These are phyloP conservation scores for Linum lewisii DNA, from an alignment of 345 rosid genomes.

Conservation along the genomic window DNA sequence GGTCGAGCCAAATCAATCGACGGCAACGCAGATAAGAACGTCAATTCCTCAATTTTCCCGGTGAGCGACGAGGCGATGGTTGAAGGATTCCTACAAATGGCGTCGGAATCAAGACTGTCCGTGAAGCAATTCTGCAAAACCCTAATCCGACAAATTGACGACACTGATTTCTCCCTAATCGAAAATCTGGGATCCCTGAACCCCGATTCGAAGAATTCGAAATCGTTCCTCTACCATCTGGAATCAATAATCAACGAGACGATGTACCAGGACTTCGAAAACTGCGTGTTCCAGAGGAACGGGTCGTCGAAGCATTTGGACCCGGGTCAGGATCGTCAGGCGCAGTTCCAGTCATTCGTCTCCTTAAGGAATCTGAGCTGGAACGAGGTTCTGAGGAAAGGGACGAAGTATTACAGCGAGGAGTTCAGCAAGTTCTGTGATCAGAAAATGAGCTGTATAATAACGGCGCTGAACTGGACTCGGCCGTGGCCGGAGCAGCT, in stretches of 20 bases:
- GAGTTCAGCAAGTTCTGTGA: slow-evolving; percentile 95
- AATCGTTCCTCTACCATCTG: slow-evolving; percentile 58
- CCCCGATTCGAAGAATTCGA: slow-evolving; percentile 51
- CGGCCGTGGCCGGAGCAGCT: slow-evolving; percentile 89
- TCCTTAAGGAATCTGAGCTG: slow-evolving; percentile 82
- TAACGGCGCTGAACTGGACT: slow-evolving; percentile 69
- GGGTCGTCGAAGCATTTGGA: slow-evolving; percentile 69
- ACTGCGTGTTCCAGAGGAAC: slow-evolving; percentile 60
- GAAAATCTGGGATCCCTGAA: slow-evolving; percentile 48
- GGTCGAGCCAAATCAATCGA: slow-evolving; percentile 32
- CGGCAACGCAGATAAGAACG: slow-evolving; percentile 21
- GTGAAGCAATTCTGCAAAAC: slow-evolving; percentile 89
- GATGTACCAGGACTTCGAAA: slow-evolving; percentile 87
- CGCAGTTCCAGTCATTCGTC: slow-evolving; percentile 62
- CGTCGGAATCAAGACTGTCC: slow-evolving; percentile 85
- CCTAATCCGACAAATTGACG: slow-evolving; percentile 52
- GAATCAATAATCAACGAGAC: slow-evolving; percentile 78
- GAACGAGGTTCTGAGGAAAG: slow-evolving; percentile 85
- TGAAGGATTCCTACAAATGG: slow-evolving; percentile 87
- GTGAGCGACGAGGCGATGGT: slow-evolving; percentile 85
- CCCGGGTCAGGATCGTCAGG: slow-evolving; percentile 67
- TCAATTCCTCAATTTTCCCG: slow-evolving; percentile 31
- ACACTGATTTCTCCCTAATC: slow-evolving; percentile 46
- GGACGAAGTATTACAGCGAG: slow-evolving; percentile 86
- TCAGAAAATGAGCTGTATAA: slow-evolving; percentile 86